phyloP scores from a whole-genome alignment of 257 asterid genomes.

The Knoxia roxburghii region DNA sequence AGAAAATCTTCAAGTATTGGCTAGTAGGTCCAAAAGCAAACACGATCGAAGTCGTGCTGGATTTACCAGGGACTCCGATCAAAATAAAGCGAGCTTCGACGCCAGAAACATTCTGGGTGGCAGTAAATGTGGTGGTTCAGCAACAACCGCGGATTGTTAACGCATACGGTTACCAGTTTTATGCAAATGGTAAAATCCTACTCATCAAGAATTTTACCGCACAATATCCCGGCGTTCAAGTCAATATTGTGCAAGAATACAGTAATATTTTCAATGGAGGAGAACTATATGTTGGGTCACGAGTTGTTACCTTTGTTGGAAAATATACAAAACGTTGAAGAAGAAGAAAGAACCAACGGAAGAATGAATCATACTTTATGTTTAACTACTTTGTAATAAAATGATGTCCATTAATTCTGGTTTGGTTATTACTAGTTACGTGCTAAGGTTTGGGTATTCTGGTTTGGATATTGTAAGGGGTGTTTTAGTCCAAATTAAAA shows the following conservation, averaged over 20 bases:
- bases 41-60: not conserved
- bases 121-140: conserved; percentile 3
- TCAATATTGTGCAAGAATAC: conserved; percentile 2
- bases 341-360: too few species aligned
- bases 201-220: not conserved
- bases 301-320: not conserved
- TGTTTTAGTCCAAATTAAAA: too few species aligned
- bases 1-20: not conserved
- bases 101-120: not conserved
- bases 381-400: too few species aligned
- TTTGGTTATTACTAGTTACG: too few species aligned
- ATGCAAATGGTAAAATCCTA: not conserved
- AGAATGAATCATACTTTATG: too few species aligned
- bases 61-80: not conserved
- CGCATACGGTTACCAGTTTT: not conserved
- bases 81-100: not conserved
- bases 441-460: too few species aligned
- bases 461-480: too few species aligned
- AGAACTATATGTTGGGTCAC: not conserved
- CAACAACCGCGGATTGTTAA: not conserved
- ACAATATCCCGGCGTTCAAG: not conserved
- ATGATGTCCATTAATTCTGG: too few species aligned
- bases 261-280: not conserved
- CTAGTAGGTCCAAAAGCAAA: not conserved
- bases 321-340: not conserved